Evolutionary conservation across 495 filamentous ascomycete species (phyloP).

Genomic region (Hypoxylon trugodes): DNA sequence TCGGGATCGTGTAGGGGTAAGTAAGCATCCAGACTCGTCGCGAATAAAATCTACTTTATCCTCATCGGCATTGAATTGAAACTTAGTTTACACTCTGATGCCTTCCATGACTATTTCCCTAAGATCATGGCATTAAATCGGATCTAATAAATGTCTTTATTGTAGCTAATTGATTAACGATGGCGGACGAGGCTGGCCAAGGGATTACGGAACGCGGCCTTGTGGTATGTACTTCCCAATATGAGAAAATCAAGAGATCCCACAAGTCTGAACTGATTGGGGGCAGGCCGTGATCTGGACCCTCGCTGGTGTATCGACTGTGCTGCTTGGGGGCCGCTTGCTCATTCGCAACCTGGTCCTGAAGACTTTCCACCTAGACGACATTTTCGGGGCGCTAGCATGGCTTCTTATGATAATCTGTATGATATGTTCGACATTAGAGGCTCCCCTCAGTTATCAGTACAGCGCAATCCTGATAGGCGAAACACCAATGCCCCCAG

Average conservation of each 20-base stretch:
- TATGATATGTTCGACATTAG: conserved; percentile 14
- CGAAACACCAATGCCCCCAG: conserved; percentile 16
- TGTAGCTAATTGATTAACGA: background rate
- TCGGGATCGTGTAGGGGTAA: too few relatives aligned
- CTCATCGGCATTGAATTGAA: too few relatives aligned
- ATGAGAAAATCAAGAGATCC: background rate
- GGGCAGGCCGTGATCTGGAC: conserved; percentile 19
- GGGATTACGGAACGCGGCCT: conserved; percentile 1
- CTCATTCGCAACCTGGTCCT: conserved; percentile 12
- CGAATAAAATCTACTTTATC: too few relatives aligned
- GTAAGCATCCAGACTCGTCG: too few relatives aligned
- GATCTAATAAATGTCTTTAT: background rate
- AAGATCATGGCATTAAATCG: background rate
- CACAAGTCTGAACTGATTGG: background rate
- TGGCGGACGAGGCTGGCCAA: conserved; percentile 28
- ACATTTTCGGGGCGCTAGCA: conserved; percentile 12
- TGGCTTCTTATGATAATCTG: conserved; percentile 7
- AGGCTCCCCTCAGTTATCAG: conserved; percentile 14
- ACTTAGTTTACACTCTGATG: background rate
- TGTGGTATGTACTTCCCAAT: background rate
- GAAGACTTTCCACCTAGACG: conserved; percentile 25
- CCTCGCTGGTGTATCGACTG: background rate
- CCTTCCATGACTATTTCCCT: background rate
- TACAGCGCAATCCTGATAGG: conserved; percentile 20
- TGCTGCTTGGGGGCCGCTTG: conserved; percentile 9